Evolutionary conservation across 192 early-diverging fungal species (phyloP), one percentile per base, ranked within the genome.

Genomic region (Coemansia guatemalensis): DNA sequence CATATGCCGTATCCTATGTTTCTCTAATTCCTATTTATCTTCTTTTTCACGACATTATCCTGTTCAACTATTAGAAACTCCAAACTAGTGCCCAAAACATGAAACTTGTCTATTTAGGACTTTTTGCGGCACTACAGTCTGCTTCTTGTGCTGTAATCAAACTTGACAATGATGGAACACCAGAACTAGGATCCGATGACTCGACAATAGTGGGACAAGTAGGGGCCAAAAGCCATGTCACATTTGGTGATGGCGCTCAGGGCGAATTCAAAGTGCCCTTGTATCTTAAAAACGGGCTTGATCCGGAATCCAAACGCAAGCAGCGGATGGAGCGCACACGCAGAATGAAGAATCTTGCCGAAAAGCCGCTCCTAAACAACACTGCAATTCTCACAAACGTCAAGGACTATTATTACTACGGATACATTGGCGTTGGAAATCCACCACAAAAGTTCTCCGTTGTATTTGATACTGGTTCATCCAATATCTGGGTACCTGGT

Each of bases 401-500:
- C 48, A 67, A 64, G 33, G 73, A 81, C 53, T 74, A 74, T 47
- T 77, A 82, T 25, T 92, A 91, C 85, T 92, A 85, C 78, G 90
- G 88, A 17, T 87, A 88, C 62, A 88, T 92, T 75, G 73, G 70
- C 21, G 62, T 88, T 39, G 88, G 84, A 17, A 88, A 86, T 14
- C 89, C 89, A 14, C 82, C 85, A n/a, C 88, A 91, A 73, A 83
- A 77, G 29, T 91, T 91, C 65, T 83, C 76, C 9, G 88, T 88
- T 3, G 83, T 87, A 22, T 87, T 87, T 35, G 89, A 91, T 63
- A 91, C 89, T 2, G 89, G 88, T 4, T 87, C 82, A 5, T 84
- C 83, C 41, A 90, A 90, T 53, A 81, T 91, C 41, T 91, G 89
- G 89, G 87, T 92, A 24, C 89, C 89, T 2, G 87, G 85, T 25